phyloP scores from a whole-genome alignment of 176 grass and related monocot species.

The Oryza punctata region DNA sequence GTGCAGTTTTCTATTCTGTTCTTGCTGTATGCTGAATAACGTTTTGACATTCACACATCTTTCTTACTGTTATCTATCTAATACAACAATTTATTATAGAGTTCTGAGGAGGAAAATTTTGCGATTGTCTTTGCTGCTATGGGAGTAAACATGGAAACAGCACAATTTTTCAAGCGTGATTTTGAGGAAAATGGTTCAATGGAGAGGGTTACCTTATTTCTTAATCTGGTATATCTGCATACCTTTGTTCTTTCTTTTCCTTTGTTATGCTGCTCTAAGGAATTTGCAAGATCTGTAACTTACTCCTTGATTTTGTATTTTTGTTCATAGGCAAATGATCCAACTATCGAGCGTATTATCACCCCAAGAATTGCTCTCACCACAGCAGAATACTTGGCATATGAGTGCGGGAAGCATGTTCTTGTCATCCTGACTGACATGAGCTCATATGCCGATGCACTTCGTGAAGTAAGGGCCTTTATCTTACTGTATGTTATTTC shows the following conservation, averaged over 20 bases:
- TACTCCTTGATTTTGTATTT: not conserved
- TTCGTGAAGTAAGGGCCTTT: slow-evolving; percentile 64
- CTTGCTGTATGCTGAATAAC: not conserved
- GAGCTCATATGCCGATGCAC: slow-evolving; percentile 87
- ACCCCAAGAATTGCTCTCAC: slow-evolving; percentile 79
- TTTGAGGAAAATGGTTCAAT: slow-evolving; percentile 88
- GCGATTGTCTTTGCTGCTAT: slow-evolving; percentile 82
- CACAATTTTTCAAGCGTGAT: slow-evolving; percentile 85
- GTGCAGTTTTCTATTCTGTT: not conserved
- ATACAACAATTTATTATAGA: slow-evolving; percentile 23
- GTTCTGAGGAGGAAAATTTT: slow-evolving; percentile 72
- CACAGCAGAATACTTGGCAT: slow-evolving; percentile 78
- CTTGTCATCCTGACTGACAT: slow-evolving; percentile 87
- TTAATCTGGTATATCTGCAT: slow-evolving; percentile 68
- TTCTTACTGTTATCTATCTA: not conserved
- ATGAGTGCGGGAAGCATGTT: slow-evolving; percentile 82
- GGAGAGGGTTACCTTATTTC: slow-evolving; percentile 82
- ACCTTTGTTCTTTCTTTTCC: not conserved
- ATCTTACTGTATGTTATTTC: not conserved
- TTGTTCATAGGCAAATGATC: slow-evolving; percentile 74
- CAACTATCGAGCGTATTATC: slow-evolving; percentile 83
- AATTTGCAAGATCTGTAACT: not conserved
- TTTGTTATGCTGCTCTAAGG: not conserved
- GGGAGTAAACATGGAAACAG: slow-evolving; percentile 91
- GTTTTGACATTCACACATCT: slow-evolving; percentile 3